phyloP scores from a whole-genome alignment of 805 yeast genomes.

The Starmerella kuoi region DNA sequence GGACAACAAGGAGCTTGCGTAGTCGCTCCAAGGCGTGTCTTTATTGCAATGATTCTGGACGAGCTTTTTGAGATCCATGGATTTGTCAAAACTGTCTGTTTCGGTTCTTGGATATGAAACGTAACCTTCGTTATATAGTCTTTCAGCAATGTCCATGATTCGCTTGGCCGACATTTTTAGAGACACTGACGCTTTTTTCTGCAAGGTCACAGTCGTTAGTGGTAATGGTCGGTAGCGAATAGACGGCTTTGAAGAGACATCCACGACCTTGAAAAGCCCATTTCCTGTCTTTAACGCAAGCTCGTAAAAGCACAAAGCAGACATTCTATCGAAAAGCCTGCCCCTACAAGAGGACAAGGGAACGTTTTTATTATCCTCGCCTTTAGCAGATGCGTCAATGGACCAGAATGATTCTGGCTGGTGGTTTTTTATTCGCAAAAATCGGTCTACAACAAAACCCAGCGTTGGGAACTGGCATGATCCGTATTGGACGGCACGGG shows the following conservation, averaged over 20 bases:
- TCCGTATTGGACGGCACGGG: constrained; percentile 61
- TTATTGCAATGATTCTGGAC: constrained; percentile 43
- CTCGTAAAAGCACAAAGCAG: constrained; percentile 54
- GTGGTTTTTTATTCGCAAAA: constrained; percentile 59
- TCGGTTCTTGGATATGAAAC: constrained; percentile 96
- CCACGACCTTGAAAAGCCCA: constrained; percentile 40
- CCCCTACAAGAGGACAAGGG: constrained; percentile 61
- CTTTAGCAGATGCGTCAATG: constrained; percentile 39
- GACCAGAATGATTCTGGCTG: constrained; percentile 72
- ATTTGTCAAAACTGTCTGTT: constrained; percentile 71
- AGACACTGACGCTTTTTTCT: constrained; percentile 65
- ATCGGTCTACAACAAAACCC: constrained; percentile 91
- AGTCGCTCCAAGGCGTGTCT: constrained; percentile 50
- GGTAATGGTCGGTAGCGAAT: constrained; percentile 77
- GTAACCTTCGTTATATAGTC: constrained; percentile 71
- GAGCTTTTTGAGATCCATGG: constrained; percentile 56
- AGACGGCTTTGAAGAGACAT: constrained; percentile 49
- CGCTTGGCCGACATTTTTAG: constrained; percentile 71
- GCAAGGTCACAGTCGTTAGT: constrained; percentile 84
- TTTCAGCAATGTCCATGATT: constrained; percentile 67
- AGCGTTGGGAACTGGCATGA: constrained; percentile 93
- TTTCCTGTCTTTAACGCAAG: constrained; percentile 40
- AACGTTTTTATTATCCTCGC: constrained; percentile 18
- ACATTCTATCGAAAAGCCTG: constrained; percentile 59
- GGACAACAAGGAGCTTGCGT: constrained; percentile 40